Conservation (phyloP, 257 asterid genomes). For the Salvia splendens region DNA sequence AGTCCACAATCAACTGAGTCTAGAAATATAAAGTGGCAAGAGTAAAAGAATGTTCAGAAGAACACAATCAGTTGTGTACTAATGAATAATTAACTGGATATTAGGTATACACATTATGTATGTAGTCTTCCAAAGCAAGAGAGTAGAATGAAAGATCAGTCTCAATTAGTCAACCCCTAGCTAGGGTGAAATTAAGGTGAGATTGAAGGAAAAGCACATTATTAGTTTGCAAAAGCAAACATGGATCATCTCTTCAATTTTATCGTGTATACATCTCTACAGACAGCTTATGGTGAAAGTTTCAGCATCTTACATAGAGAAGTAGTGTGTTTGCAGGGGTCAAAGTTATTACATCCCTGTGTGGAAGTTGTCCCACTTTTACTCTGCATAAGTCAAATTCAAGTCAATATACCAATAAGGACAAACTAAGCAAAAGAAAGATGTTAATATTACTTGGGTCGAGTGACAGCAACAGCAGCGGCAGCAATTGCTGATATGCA, state of each 20-base stretch:
- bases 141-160: slow-evolving; percentile 13
- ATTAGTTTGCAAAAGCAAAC: slow-evolving; percentile 2
- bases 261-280: slow-evolving; percentile 19
- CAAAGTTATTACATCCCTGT: slow-evolving; percentile 72
- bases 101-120: not conserved
- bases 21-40: not conserved
- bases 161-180: not conserved
- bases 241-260: not conserved
- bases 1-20: not conserved
- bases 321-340: slow-evolving; percentile 68
- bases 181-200: not conserved
- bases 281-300: slow-evolving; percentile 25
- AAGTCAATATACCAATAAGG: slow-evolving; percentile 27
- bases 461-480: slow-evolving; percentile 81
- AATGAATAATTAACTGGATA: not conserved
- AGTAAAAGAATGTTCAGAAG: not conserved
- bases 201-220: not conserved
- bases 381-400: slow-evolving; percentile 50
- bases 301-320: slow-evolving; percentile 72
- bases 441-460: slow-evolving; percentile 60
- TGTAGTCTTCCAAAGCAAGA: not conserved
- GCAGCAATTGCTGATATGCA: slow-evolving; percentile 87
- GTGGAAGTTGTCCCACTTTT: slow-evolving; percentile 62
- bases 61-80: not conserved
- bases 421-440: slow-evolving; percentile 16